Evolutionary conservation across 202 grass and related monocot genomes (phyloP).

Genomic region (Saccharum hybrid): DNA sequence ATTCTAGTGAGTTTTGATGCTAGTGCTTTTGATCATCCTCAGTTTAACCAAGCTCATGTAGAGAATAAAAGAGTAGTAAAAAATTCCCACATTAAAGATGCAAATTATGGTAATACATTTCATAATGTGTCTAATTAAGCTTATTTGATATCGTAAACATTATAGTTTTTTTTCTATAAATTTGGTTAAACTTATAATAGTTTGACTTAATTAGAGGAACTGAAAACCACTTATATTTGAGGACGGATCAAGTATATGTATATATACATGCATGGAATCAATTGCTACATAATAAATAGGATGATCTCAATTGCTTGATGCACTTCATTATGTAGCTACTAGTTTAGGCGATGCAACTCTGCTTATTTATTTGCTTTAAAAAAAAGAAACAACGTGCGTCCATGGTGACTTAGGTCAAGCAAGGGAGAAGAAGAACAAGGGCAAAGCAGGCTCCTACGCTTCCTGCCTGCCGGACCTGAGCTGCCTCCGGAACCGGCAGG

Average conservation of each 20-base stretch:
- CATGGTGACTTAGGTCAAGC: constrained; percentile 34
- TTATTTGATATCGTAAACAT: background rate
- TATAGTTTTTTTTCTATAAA: background rate
- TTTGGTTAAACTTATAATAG: background rate
- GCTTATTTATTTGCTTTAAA: background rate
- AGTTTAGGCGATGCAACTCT: no score
- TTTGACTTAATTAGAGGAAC: background rate
- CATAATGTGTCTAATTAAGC: background rate
- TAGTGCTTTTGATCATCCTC: background rate
- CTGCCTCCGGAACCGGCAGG: constrained; percentile 62
- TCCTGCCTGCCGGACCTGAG: constrained; percentile 79
- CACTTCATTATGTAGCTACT: background rate
- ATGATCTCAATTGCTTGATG: background rate
- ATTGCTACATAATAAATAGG: no score
- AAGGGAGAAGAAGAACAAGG: constrained; percentile 53
- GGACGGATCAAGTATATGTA: background rate
- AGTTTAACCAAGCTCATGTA: background rate
- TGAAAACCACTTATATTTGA: background rate
- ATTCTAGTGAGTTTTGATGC: background rate
- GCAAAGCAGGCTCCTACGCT: constrained; percentile 60
- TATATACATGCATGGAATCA: no score
- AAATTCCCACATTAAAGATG: background rate
- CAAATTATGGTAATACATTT: background rate
- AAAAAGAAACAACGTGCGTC: no score
- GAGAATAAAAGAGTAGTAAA: background rate